These are phyloP conservation scores for Daldinia sp. DNA, from an alignment of 2,329 filamentous ascomycete genomes.

Conservation along the genomic window DNA sequence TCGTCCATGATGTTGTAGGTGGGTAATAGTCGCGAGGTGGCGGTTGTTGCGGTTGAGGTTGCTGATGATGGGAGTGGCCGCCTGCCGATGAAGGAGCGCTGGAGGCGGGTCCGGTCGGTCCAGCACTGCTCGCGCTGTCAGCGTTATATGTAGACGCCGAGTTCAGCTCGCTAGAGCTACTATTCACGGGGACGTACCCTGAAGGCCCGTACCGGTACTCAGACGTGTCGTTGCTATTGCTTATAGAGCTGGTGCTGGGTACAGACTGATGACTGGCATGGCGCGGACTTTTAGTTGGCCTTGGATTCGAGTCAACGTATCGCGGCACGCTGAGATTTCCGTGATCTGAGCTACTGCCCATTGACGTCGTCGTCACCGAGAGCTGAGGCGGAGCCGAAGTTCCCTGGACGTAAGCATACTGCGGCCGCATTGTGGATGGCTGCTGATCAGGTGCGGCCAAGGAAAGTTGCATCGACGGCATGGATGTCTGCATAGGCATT, in stretches of 20 bases:
- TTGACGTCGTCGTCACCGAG: conserved; percentile 52
- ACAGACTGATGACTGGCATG: conserved; percentile 63
- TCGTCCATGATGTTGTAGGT: conserved; percentile 60
- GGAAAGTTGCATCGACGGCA: conserved; percentile 63
- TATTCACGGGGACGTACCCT: conserved; percentile 49
- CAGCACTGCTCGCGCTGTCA: conserved; percentile 33
- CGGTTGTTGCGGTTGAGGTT: conserved; percentile 37
- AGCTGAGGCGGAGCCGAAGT: conserved; percentile 61
- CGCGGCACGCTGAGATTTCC: conserved; percentile 62
- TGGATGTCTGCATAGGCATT: conserved; percentile 60
- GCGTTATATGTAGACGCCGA: conserved; percentile 46
- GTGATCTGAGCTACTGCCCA: conserved; percentile 53
- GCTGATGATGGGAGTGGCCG: conserved; percentile 25
- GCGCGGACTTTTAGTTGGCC: conserved; percentile 65
- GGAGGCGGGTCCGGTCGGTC: conserved; percentile 11
- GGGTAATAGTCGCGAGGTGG: conserved; percentile 63
- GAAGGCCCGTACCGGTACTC: conserved; percentile 66
- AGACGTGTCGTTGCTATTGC: conserved; percentile 57
- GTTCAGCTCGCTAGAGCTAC: conserved; percentile 48
- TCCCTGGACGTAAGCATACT: conserved; percentile 63
- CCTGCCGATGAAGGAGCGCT: conserved; percentile 27
- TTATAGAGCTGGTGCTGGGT: conserved; percentile 58
- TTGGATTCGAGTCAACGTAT: conserved; percentile 63
- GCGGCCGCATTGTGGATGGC: conserved; percentile 55
- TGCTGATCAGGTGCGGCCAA: conserved; percentile 59